These are phyloP conservation scores for Pseudocercospora crystallina DNA, from an alignment of 2,329 filamentous ascomycete species.

Conservation along the genomic window DNA sequence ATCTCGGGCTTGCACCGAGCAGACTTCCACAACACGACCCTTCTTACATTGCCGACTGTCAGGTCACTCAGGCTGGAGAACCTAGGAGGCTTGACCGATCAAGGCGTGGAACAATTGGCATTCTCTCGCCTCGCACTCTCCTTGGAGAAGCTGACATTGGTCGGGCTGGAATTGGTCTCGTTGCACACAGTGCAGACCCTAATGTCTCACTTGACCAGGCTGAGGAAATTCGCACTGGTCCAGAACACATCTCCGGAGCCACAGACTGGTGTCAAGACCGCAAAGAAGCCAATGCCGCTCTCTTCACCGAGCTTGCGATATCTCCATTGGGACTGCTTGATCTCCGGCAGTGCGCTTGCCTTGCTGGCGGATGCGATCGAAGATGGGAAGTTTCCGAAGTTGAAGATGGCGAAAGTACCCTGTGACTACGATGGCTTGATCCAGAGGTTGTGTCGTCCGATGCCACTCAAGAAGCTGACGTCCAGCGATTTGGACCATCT, in stretches of 20 bases:
- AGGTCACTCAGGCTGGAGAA: constrained; percentile 56
- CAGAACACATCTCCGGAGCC: constrained; percentile 52
- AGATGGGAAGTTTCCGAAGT: constrained; percentile 61
- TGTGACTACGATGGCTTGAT: constrained; percentile 69
- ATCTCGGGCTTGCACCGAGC: constrained; percentile 54
- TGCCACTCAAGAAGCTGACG: constrained; percentile 54
- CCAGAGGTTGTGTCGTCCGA: constrained; percentile 67
- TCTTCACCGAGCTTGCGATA: constrained; percentile 50
- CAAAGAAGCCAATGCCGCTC: constrained; percentile 36
- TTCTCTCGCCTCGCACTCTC: constrained; percentile 46
- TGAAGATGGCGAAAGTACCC: constrained; percentile 62
- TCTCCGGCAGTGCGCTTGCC: constrained; percentile 56
- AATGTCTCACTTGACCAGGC: constrained; percentile 45
- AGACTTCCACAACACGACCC: constrained; percentile 56
- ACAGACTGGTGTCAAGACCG: constrained; percentile 43
- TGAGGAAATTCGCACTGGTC: constrained; percentile 53
- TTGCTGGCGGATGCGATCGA: constrained; percentile 65
- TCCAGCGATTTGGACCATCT: constrained; percentile 41
- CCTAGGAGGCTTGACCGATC: constrained; percentile 56
- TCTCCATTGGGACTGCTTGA: constrained; percentile 63
- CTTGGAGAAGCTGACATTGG: constrained; percentile 50
- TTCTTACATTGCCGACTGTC: constrained; percentile 54
- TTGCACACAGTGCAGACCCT: constrained; percentile 54
- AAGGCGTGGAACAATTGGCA: constrained; percentile 52
- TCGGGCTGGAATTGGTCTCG: constrained; percentile 55